A percentile compares a stretch with the other conserved stretches of the same genome.
These are phyloP conservation scores for Xylariaceae sp. DNA, from an alignment of 2,329 filamentous ascomycete species.

Conservation along the genomic window DNA sequence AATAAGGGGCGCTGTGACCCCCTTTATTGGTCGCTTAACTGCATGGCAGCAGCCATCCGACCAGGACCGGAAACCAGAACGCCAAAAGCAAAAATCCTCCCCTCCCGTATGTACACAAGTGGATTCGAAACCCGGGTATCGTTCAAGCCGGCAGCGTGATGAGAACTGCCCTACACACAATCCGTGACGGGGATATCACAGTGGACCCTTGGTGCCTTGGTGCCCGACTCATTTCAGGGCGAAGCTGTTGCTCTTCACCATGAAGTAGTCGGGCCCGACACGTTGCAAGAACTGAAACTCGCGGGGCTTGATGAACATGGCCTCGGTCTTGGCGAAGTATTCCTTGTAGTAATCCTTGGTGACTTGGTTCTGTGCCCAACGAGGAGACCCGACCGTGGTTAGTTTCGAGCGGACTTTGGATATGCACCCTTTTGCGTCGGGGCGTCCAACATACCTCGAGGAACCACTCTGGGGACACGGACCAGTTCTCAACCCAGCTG, in stretches of 20 bases:
- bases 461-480: conserved; percentile 29
- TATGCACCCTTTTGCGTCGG: too few species aligned
- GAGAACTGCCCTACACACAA: too few species aligned
- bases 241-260: conserved; percentile 19
- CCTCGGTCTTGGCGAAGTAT: conserved; percentile 34
- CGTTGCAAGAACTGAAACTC: conserved; percentile 28
- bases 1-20: conserved; percentile 10
- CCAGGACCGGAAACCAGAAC: conserved; percentile 2
- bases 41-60: conserved; percentile 4
- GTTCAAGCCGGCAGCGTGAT: neutral
- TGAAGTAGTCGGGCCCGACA: conserved; percentile 22
- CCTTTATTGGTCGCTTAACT: neutral
- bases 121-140: conserved; percentile 6
- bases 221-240: conserved; percentile 4
- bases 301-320: conserved; percentile 36
- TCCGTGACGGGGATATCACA: too few species aligned
- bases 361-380: conserved; percentile 32
- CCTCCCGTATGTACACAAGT: conserved; percentile 3
- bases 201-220: neutral
- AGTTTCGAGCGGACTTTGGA: too few species aligned
- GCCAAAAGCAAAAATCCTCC: conserved; percentile 2
- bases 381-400: too few species aligned
- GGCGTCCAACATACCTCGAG: conserved; percentile 13
- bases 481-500: conserved; percentile 38
- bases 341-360: conserved; percentile 38